Evolutionary conservation across 169 alveolate species (phyloP), one percentile per base, ranked within the genome.

Genomic region (Cryptosporidium baileyi): DNA sequence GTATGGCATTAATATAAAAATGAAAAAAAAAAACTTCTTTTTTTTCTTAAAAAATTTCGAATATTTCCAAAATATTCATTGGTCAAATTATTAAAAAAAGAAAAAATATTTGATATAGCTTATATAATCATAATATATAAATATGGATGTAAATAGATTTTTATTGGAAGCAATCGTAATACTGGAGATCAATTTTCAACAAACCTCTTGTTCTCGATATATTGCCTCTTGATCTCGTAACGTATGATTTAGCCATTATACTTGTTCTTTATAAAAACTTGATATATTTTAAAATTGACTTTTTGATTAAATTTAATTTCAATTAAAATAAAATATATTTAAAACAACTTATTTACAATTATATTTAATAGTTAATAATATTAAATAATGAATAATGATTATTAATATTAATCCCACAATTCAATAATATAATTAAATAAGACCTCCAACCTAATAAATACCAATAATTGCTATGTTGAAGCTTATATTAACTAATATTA

Each of bases 161-260:
- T 0, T n/a, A 47, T 1, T 47, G 59, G 13, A 24, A 32, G 32
- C 44, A 63, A 63, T 22, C 61, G 80, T 63, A 43, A 63, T 34
- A 40, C 49, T 63, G 61, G 17, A 15, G 19, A 38, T 38, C 28
- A n/a, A n/a, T n/a, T 40, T 61, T 63, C 80, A 67, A 67, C 82
- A 51, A 67, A 67, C 82, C 82, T 67, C 63, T 45, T 49, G 65
- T 63, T 30, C 38, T 22, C 26, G 63, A 9, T 11, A 43, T 24
- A 24, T 57, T 57, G n/a, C 32, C 63, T 0, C 63, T 67, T 6
- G 62, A 49, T 51, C 26, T 67, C 30, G 63, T 34, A 8, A 24
- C n/a, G 11, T 49, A 67, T n/a, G 82, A 67, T 45, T 32, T 67
- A 2, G 32, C 82, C 82, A 67, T 67, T 49, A 24, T 41, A 38